phyloP scores from a whole-genome alignment of 495 filamentous ascomycete genomes.

The Hypoxylon lienhwacheense region DNA sequence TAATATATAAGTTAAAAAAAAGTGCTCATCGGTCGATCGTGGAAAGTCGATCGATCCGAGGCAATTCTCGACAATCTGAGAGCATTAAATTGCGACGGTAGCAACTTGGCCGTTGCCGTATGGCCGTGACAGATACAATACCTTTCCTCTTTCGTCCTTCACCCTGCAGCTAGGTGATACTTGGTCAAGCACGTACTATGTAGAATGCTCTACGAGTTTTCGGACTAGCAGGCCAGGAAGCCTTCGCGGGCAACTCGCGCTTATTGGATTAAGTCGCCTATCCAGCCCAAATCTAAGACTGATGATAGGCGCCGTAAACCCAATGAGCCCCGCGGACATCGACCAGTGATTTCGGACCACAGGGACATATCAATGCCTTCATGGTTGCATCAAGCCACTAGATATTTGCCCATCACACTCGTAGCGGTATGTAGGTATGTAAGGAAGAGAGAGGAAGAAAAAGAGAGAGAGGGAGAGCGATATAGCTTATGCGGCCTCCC shows the following conservation, averaged over 20 bases:
- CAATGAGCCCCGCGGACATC: constrained; percentile 19
- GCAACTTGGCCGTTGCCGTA: constrained; percentile 31
- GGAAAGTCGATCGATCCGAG: constrained; percentile 3
- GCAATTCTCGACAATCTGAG: constrained; percentile 11
- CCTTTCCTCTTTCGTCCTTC: constrained; percentile 32
- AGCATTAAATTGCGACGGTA: constrained; percentile 1
- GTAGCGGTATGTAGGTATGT: too few species aligned
- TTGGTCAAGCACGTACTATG: constrained; percentile 4
- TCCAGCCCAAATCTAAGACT: constrained; percentile 11
- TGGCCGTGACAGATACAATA: constrained; percentile 24
- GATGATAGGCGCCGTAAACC: constrained; percentile 28
- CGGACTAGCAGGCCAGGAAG: constrained; percentile 24
- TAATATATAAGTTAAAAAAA: constrained; percentile 3
- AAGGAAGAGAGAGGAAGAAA: too few species aligned
- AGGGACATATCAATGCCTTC: constrained; percentile 20
- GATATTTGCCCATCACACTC: constrained; percentile 33
- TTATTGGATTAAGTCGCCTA: constrained; percentile 24
- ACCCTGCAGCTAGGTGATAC: constrained; percentile 32
- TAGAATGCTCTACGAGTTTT: constrained; percentile 11
- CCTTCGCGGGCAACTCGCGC: constrained; percentile 10
- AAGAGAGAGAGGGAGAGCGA: constrained; percentile 8
- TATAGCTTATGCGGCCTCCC: constrained; percentile 26
- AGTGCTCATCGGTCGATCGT: constrained; percentile 12
- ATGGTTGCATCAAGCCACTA: constrained; percentile 23
- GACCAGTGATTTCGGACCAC: constrained; percentile 29